Percentiles rank a stretch among this genome's conserved stretches.
These are phyloP conservation scores for Botrytis fragariae DNA, from an alignment of 2,329 filamentous ascomycete genomes.

Conservation along the genomic window DNA sequence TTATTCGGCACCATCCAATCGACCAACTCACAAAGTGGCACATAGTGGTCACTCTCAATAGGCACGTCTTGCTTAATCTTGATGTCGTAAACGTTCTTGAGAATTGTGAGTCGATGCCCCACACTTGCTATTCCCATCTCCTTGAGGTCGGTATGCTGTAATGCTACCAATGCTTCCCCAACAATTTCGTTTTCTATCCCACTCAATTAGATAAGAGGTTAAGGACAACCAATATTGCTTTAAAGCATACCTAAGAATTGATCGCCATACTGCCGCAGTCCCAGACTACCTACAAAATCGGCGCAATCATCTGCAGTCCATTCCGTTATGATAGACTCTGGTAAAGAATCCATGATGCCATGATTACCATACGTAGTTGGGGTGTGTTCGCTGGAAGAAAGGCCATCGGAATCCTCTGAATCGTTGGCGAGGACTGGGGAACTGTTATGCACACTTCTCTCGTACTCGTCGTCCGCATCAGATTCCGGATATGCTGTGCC, in stretches of 20 bases:
- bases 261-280: conserved; percentile 78
- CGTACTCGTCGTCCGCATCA: conserved; percentile 81
- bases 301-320: conserved; percentile 87
- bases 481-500: conserved; percentile 74
- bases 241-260: conserved; percentile 70
- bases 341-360: conserved; percentile 62
- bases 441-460: conserved; percentile 66
- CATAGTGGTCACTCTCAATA: conserved; percentile 88
- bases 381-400: conserved; percentile 66
- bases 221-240: neutral
- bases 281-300: conserved; percentile 79
- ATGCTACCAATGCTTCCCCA: conserved; percentile 82
- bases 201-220: conserved; percentile 19
- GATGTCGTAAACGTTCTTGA: conserved; percentile 94
- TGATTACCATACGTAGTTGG: conserved; percentile 74
- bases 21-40: conserved; percentile 74
- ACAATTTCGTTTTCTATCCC: conserved; percentile 84
- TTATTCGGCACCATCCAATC: neutral
- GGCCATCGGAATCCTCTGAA: conserved; percentile 69
- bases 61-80: conserved; percentile 92
- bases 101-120: conserved; percentile 88
- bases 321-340: conserved; percentile 72
- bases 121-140: conserved; percentile 92
- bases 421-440: conserved; percentile 64
- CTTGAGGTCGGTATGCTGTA: conserved; percentile 91